phyloP scores from a whole-genome alignment of 2,329 filamentous ascomycete species.

The Periconia sp. region DNA sequence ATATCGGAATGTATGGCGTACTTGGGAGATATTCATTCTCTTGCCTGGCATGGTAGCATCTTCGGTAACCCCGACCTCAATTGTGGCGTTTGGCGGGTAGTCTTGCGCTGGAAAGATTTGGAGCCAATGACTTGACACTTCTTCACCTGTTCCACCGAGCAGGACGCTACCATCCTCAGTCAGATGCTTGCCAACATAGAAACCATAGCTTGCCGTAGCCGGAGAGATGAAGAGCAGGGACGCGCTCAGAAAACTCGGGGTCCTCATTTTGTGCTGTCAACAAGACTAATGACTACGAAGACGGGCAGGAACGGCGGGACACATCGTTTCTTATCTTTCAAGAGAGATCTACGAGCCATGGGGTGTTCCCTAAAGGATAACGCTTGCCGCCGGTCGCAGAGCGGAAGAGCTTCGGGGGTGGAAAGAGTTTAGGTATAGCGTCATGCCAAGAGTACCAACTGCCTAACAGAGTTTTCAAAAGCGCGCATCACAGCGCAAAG shows the following conservation, averaged over 20 bases:
- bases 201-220: constrained; percentile 52
- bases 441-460: too few relatives aligned
- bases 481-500: too few relatives aligned
- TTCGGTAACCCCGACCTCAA: constrained; percentile 51
- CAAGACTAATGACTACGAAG: too few relatives aligned
- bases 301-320: too few relatives aligned
- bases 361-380: too few relatives aligned
- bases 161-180: constrained; percentile 52
- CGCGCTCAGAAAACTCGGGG: neutral
- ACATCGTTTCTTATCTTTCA: too few relatives aligned
- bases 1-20: constrained; percentile 40
- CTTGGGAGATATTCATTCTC: constrained; percentile 43
- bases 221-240: constrained; percentile 14
- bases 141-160: constrained; percentile 55
- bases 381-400: too few relatives aligned
- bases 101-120: constrained; percentile 53
- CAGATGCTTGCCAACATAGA: constrained; percentile 56
- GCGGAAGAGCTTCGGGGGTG: too few relatives aligned
- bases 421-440: too few relatives aligned
- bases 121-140: constrained; percentile 57
- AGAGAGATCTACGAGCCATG: too few relatives aligned
- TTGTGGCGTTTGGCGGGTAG: constrained; percentile 49
- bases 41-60: constrained; percentile 47
- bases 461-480: too few relatives aligned
- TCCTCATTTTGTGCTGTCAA: neutral